phyloP scores from a whole-genome alignment of 108 stramenopile species.

The Skeletonema potamos region DNA sequence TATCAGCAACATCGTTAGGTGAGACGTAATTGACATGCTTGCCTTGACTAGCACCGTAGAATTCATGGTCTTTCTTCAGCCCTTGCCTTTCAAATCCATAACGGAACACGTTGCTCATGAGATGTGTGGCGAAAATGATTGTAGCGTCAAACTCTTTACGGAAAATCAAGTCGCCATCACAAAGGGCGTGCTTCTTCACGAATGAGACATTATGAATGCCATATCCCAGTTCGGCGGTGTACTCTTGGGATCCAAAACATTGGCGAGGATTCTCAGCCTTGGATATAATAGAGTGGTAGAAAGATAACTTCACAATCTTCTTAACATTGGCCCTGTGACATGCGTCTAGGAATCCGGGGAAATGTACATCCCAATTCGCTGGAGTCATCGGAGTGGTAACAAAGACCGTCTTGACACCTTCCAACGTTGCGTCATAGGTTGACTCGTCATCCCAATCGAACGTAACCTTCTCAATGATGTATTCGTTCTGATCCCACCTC shows the following conservation, averaged over 20 bases:
- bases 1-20: slow-evolving; percentile 53
- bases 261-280: slow-evolving; percentile 8
- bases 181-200: slow-evolving; percentile 42
- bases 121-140: slow-evolving; percentile 46
- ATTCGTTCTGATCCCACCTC: slow-evolving; percentile 16
- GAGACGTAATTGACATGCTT: slow-evolving; percentile 52
- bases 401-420: slow-evolving; percentile 48
- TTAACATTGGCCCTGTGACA: slow-evolving; percentile 35
- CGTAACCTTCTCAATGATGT: slow-evolving; percentile 19
- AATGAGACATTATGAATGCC: slow-evolving; percentile 33
- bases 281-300: slow-evolving; percentile 34
- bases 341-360: slow-evolving; percentile 38
- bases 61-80: slow-evolving; percentile 15
- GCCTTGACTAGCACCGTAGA: slow-evolving; percentile 43
- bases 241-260: slow-evolving; percentile 17
- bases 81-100: slow-evolving; percentile 14
- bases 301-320: slow-evolving; percentile 50
- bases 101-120: slow-evolving; percentile 43
- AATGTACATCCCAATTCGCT: slow-evolving; percentile 36
- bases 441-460: slow-evolving; percentile 43
- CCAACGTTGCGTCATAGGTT: slow-evolving; percentile 38
- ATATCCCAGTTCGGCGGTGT: slow-evolving; percentile 1
- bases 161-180: slow-evolving; percentile 36
- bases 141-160: slow-evolving; percentile 25
- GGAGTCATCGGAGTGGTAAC: slow-evolving; percentile 22